Evolutionary conservation across 257 asterid genomes (phyloP).

Genomic region (Solanum virginianum): DNA sequence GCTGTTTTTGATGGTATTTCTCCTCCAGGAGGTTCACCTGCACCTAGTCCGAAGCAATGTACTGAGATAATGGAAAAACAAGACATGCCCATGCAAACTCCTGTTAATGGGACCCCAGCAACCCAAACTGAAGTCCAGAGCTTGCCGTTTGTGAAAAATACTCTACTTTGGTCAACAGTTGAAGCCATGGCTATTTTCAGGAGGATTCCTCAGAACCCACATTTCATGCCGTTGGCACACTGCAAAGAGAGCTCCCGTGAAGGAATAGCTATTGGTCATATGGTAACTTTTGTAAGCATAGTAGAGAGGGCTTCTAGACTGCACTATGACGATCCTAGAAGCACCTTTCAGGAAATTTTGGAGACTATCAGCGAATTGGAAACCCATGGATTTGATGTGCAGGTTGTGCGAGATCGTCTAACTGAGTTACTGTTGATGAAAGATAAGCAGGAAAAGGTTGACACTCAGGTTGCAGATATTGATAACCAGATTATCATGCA

Average conservation of each 20-base stretch:
- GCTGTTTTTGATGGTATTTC: not conserved
- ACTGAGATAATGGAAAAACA: conserved; percentile 10
- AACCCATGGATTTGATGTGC: conserved; percentile 52
- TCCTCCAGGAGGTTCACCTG: conserved; percentile 23
- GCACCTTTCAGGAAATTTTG: conserved; percentile 33
- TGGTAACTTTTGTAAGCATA: conserved; percentile 50
- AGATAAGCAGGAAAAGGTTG: conserved; percentile 25
- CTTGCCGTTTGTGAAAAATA: conserved; percentile 57
- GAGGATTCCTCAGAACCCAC: conserved; percentile 74
- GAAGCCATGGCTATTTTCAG: conserved; percentile 64
- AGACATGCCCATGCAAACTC: not conserved
- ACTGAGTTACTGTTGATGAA: conserved; percentile 15
- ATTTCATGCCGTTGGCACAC: conserved; percentile 44
- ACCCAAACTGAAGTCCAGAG: conserved; percentile 12
- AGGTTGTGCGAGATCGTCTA: conserved; percentile 23
- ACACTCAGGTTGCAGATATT: conserved; percentile 7
- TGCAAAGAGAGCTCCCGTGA: conserved; percentile 58
- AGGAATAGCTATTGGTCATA: conserved; percentile 66
- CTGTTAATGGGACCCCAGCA: not conserved
- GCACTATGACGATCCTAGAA: conserved; percentile 27
- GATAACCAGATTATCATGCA: conserved; percentile 12
- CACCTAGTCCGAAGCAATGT: conserved; percentile 10
- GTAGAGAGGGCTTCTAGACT: conserved; percentile 43
- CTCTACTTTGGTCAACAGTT: conserved; percentile 47
- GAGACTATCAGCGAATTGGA: conserved; percentile 51